A percentile compares a stretch with the other conserved stretches of the same genome.
Evolutionary conservation across 768 basidiomycete genomes (phyloP).

Genomic region (Chlorophyllum brunneum): DNA sequence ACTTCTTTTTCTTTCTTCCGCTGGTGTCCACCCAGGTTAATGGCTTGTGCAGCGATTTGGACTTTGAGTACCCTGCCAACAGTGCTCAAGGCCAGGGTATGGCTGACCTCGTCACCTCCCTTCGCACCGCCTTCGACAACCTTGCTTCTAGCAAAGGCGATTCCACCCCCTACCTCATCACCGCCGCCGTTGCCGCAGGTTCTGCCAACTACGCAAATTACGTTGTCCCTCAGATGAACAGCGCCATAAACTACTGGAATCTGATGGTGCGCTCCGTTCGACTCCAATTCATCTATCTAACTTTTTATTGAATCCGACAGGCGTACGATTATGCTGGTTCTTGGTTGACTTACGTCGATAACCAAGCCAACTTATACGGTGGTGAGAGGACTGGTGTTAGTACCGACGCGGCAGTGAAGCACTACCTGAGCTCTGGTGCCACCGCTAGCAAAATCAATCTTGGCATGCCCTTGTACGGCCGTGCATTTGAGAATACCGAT

Average conservation of each 20-base stretch:
- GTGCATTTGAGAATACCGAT: slow-evolving; percentile 66
- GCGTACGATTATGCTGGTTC: slow-evolving; percentile 77
- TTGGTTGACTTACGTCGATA: slow-evolving; percentile 59
- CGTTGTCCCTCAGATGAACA: slow-evolving; percentile 59
- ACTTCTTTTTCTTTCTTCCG: slow-evolving; percentile 2
- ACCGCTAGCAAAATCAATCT: slow-evolving; percentile 62
- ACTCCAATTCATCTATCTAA: background rate
- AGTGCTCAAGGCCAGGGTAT: slow-evolving; percentile 61
- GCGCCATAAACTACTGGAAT: slow-evolving; percentile 72
- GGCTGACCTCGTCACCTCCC: slow-evolving; percentile 56
- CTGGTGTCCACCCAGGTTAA: slow-evolving; percentile 1
- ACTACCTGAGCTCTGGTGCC: slow-evolving; percentile 60
- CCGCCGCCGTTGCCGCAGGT: slow-evolving; percentile 65
- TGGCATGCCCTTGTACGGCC: slow-evolving; percentile 80
- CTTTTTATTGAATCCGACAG: slow-evolving; percentile 25
- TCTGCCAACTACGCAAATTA: slow-evolving; percentile 53
- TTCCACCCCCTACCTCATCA: slow-evolving; percentile 52
- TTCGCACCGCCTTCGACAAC: slow-evolving; percentile 59
- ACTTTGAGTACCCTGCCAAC: slow-evolving; percentile 73
- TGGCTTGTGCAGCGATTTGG: slow-evolving; percentile 48
- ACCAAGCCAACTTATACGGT: slow-evolving; percentile 66
- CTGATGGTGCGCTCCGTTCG: slow-evolving; percentile 51
- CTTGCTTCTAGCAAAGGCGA: slow-evolving; percentile 61
- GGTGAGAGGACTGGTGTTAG: slow-evolving; percentile 58
- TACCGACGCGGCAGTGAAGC: slow-evolving; percentile 63